Base-by-base conservation (phyloP, 208 protist species). In the Crithidia bombi region DNA sequence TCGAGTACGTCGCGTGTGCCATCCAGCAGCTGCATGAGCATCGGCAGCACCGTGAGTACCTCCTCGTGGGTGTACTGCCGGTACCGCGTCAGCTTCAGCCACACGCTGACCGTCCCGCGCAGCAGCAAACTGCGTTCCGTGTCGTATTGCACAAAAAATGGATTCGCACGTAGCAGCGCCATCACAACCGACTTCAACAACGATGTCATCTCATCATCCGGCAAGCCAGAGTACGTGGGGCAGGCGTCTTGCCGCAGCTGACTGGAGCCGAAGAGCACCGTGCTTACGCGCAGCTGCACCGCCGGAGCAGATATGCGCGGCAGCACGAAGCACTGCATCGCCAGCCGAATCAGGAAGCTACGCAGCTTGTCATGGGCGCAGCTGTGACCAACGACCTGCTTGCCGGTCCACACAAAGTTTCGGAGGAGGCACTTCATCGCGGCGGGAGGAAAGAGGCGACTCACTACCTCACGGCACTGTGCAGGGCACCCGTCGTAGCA, bases 221-320 rank as follows among this genome's bases (percentile, higher is more conserved):
- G 67, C 14, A 81, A 51, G 25, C 83, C 79, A 10, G 81, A 87
- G 55, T 82, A 80, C 28, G 55, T 78, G 15, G 36, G 32, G 19
- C 32, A 25, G 32, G 49, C 44, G 25, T 64, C 15, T 50, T 75
- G 64, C 35, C 86, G 85, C 21, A 94, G 78, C 38, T 39, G 33
- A 68, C 89, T 94, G 15, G 83, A 80, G n/a, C 83, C 89, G 57
- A 87, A 87, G 25, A 94, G 73, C 1, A 90, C 82, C 12, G 89
- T 91, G 33, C 56, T 81, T 7, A 82, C 75, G 44, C 83, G 83
- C 64, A 94, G 75, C 80, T 89, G 81, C 54, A 79, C 69, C 52
- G 65, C 73, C 14, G 74, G 79, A 55, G 84, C 69, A 17, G 69
- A 63, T 36, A 90, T 83, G 12, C 69, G 58, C 15, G 73, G 72